Base-by-base conservation (phyloP, 1,139 yeast genomes). In the Hyphopichia khmerensis region DNA sequence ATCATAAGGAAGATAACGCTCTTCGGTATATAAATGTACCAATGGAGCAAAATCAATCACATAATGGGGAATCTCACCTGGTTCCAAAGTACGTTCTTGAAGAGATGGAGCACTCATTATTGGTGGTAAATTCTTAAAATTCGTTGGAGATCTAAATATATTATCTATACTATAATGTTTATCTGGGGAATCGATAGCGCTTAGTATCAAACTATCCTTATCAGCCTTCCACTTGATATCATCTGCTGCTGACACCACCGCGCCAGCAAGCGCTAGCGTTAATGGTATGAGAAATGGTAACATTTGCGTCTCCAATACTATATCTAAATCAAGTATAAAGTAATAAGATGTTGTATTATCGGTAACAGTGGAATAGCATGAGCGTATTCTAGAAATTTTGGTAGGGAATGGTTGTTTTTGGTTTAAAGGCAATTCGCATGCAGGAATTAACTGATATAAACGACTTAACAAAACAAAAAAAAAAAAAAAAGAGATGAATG, bases 1-100 rank as follows among this genome's bases (percentile, higher is more conserved):
- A 55, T 89, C 95, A 51, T 88, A 88, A 0, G 99, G 99, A 49
- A 86, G 68, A 59, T 90, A 93, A 44, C 73, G 67, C 56, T 93
- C 99, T 58, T 93, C 99, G 1, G 95, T 84, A 66, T 91, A 91
- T 19, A 93, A 69, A 58, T 88, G 89, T 2, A 93, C 93, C 43
- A 83, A 65, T 0, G 99, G 98, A 3, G 93, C 81, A 58, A 80
- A 77, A 39, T 85, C 84, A 1, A 81, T 55, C 1, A 87, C 85
- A 61, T 83, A 93, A n/a, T 67, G 67, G 0, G 98, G 99, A 4
- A 91, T 75, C 43, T 77, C 81, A 0, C 88, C 88, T 36, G 69
- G 65, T 31, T 56, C 49, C 14, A 82, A 48, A 4, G 70, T 65
- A 33, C 68, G 53, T 47, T 72, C 59, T 27, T 57, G 48, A 3